Conservation (phyloP, 805 yeast genomes). For the Candida patagonica region DNA sequence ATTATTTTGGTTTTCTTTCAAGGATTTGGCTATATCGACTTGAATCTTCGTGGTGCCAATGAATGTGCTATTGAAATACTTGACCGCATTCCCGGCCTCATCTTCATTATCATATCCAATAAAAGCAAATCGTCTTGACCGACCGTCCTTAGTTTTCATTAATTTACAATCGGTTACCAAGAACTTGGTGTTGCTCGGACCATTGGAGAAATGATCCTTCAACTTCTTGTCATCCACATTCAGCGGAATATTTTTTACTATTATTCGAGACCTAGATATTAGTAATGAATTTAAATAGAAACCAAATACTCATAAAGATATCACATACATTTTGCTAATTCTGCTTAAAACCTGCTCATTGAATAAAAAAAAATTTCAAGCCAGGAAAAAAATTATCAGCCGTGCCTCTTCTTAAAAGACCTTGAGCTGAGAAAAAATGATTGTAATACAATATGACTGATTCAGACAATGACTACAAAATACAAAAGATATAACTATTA, state of each 20-base stretch:
- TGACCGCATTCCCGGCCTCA: slow-evolving; percentile 74
- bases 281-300: not conserved
- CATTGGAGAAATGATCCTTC: slow-evolving; percentile 46
- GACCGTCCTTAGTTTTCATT: slow-evolving; percentile 72
- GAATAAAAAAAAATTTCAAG: too few relatives aligned
- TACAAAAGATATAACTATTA: too few relatives aligned
- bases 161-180: slow-evolving; percentile 87
- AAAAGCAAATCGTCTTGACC: slow-evolving; percentile 87
- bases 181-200: slow-evolving; percentile 15
- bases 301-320: not conserved
- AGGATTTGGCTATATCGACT: slow-evolving; percentile 76
- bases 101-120: slow-evolving; percentile 67
- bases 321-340: slow-evolving; percentile 1
- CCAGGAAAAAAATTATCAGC: too few relatives aligned
- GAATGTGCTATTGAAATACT: slow-evolving; percentile 65
- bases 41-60: slow-evolving; percentile 74
- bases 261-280: slow-evolving; percentile 56
- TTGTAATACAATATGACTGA: too few relatives aligned
- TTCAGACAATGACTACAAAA: too few relatives aligned
- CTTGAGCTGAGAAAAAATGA: too few relatives aligned
- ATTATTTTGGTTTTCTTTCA: slow-evolving; percentile 32
- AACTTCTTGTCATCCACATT: slow-evolving; percentile 69
- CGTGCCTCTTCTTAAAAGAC: too few relatives aligned
- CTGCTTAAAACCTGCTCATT: not conserved
- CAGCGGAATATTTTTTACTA: slow-evolving; percentile 81